phyloP scores from a whole-genome alignment of 2,329 filamentous ascomycete species.

The Orbilia javanica region DNA sequence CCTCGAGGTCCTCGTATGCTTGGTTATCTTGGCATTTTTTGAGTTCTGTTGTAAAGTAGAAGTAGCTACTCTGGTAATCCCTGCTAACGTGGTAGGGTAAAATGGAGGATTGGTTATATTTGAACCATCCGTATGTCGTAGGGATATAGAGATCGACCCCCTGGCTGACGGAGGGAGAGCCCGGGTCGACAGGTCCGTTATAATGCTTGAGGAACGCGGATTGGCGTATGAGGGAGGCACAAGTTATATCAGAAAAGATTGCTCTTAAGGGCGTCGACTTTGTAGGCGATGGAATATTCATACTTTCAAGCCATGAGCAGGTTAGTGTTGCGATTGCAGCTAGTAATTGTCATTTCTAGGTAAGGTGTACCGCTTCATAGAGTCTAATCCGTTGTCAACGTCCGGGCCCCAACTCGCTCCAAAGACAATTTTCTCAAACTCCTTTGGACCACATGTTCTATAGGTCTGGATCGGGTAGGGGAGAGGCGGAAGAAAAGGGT shows the following conservation, averaged over 20 bases:
- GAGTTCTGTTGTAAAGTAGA: conserved; percentile 35
- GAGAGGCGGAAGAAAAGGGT: conserved; percentile 48
- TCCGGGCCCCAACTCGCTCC: conserved; percentile 25
- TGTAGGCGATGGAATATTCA: conserved; percentile 42
- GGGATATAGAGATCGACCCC: conserved; percentile 35
- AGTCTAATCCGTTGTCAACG: conserved; percentile 3
- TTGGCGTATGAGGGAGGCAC: conserved; percentile 38
- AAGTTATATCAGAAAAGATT: conserved; percentile 41
- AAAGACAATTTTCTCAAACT: conserved; percentile 40
- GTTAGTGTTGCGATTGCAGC: background rate
- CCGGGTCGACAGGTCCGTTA: background rate
- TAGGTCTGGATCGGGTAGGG: conserved; percentile 46
- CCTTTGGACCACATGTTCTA: conserved; percentile 30
- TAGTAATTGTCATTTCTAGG: background rate
- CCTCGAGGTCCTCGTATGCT: conserved; percentile 18
- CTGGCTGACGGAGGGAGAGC: conserved; percentile 14
- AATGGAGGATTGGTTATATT: conserved; percentile 20
- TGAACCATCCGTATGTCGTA: conserved; percentile 40
- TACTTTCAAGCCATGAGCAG: background rate
- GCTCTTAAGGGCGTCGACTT: conserved; percentile 32
- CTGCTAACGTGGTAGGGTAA: conserved; percentile 21
- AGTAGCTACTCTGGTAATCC: background rate
- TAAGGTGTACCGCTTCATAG: conserved; percentile 11
- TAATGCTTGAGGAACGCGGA: conserved; percentile 39
- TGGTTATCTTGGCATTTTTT: conserved; percentile 33